phyloP scores from a whole-genome alignment of 768 basidiomycete species.

The Cystobasidium onofrii region DNA sequence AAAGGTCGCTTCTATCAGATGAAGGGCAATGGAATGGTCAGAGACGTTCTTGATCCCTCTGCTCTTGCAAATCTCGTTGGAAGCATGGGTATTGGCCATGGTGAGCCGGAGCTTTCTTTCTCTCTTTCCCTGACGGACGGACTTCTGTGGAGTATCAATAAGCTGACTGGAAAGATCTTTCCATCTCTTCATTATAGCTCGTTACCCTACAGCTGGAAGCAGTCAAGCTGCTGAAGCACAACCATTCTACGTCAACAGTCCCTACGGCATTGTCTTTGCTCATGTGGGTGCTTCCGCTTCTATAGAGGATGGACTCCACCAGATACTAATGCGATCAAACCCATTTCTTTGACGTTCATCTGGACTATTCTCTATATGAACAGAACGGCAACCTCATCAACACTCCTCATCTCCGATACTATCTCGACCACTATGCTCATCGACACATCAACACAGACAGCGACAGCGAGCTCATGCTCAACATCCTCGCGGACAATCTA shows the following conservation, averaged over 20 bases:
- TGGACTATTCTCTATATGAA: background rate
- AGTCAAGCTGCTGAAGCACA: conserved; percentile 96
- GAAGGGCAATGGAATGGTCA: conserved; percentile 98
- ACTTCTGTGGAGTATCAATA: no score
- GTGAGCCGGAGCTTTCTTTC: conserved; percentile 49
- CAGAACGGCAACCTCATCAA: conserved; percentile 99
- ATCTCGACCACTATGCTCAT: conserved; percentile 91
- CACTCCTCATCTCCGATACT: conserved; percentile 72
- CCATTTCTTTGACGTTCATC: background rate
- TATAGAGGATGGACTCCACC: no score
- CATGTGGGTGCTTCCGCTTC: conserved; percentile 57
- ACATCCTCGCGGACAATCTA: conserved; percentile 93
- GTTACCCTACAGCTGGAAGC: conserved; percentile 96
- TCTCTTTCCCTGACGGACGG: no score
- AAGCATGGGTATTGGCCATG: conserved; percentile 96
- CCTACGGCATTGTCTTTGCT: conserved; percentile 95
- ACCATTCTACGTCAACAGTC: conserved; percentile 99
- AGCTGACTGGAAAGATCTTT: background rate
- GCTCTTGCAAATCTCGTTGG: conserved; percentile 71
- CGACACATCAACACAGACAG: conserved; percentile 98
- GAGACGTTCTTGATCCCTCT: conserved; percentile 72
- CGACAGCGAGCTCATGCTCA: conserved; percentile 92
- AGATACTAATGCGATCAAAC: background rate
- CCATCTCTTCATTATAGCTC: conserved; percentile 52
- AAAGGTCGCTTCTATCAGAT: conserved; percentile 95